Conservation (phyloP, 495 filamentous ascomycete species). For the Letharia lupina region DNA sequence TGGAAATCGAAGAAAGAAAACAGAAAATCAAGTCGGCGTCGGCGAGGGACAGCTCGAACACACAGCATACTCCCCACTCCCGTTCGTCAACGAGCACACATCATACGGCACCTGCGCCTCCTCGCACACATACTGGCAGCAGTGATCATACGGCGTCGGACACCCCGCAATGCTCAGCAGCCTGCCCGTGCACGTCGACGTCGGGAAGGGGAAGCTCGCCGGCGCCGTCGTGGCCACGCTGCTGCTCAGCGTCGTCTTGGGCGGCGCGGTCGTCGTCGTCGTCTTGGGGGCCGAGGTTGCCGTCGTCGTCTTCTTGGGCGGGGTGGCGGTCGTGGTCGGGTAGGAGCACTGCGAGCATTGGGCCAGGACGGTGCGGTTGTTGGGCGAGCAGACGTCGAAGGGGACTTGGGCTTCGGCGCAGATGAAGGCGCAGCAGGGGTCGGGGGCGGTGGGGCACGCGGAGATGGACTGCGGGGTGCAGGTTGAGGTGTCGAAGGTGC, state of each 20-base stretch:
- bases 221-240: slow-evolving; percentile 9
- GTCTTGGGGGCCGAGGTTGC: background rate
- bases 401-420: slow-evolving; percentile 25
- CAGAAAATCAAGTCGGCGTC: background rate
- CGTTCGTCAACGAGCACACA: slow-evolving; percentile 18
- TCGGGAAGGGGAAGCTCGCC: slow-evolving; percentile 8
- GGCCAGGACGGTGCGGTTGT: slow-evolving; percentile 14
- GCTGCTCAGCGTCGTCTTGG: background rate
- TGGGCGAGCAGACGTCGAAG: slow-evolving; percentile 19
- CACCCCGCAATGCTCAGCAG: slow-evolving; percentile 14
- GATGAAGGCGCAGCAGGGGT: slow-evolving; percentile 22
- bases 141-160: slow-evolving; percentile 14
- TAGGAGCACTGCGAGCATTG: slow-evolving; percentile 8
- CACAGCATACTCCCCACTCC: slow-evolving; percentile 11
- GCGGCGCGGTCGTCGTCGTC: background rate
- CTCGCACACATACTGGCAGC: slow-evolving; percentile 19
- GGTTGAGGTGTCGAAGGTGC: slow-evolving; percentile 1
- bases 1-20: too few relatives aligned
- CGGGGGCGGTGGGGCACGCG: slow-evolving; percentile 17
- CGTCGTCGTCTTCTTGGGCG: background rate
- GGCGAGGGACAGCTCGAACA: slow-evolving; percentile 18
- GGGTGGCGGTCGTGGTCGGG: background rate
- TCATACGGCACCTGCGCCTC: slow-evolving; percentile 24
- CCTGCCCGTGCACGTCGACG: slow-evolving; percentile 13
- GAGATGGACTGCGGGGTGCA: slow-evolving; percentile 15